Base-by-base conservation (phyloP, 176 grass and related monocot species). In the Phoenix roebelenii region DNA sequence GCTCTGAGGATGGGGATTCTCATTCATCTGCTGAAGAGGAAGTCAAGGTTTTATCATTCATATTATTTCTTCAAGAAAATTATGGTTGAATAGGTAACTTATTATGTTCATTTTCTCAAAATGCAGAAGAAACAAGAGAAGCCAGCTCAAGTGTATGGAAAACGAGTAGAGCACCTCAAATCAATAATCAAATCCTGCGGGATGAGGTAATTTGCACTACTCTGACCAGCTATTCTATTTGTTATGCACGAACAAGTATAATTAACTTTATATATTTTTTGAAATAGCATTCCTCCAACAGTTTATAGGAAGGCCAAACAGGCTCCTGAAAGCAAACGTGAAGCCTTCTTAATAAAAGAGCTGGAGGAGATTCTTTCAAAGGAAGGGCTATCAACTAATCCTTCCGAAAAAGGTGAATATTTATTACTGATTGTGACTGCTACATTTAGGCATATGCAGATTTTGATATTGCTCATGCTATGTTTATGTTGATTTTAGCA, bases 131-230 rank as follows among this genome's bases (percentile, higher is more conserved):
- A 83, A 74, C 72, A 24, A 71, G 87, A 85, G 69, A 60, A 77
- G 56, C 61, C 67, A 18, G 39, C 52, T 58, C 79, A 83, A 72
- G 67, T 68, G 48, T 80, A 92, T 60, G 88, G 93, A 49, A 98
- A 85, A 80, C 74, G 69, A 49, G 84, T 88, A 57, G 93, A 92
- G 65, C 78, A 58, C 55, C 76, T 98, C 18, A 98, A 92, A 60
- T 92, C 84, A n/a, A 81, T 92, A 70, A 88, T 98, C 60, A 98
- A 98, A 75, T 92, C 87, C 48, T 98, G 93, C 75, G 93, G 93
- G 69, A 79, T 85, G 66, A 72, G 76, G 93, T 97, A 79, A 61
- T 78, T 61, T 50, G 32, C 7, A 51, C 66, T 76, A 32, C 62
- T 78, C 52, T 57, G 53, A 54, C 44, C 10, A 22, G 64, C 28